These are phyloP conservation scores for Penicillium pancosmium DNA, from an alignment of 495 filamentous ascomycete genomes.

Conservation along the genomic window DNA sequence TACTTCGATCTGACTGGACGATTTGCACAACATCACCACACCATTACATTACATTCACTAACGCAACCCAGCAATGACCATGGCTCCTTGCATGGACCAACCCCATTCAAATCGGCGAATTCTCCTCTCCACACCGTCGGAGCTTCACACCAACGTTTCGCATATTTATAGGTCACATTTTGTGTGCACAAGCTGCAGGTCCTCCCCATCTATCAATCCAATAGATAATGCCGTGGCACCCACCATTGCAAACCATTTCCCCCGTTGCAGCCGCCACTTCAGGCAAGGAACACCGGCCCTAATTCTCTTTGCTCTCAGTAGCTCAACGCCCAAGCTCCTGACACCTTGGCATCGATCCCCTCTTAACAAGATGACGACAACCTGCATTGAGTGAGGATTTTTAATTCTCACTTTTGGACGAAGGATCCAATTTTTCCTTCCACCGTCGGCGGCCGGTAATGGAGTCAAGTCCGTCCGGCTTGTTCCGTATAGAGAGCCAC, in stretches of 20 bases:
- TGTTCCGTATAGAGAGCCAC: slow-evolving; percentile 3
- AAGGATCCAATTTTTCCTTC: background rate
- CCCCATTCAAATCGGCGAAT: slow-evolving; percentile 19
- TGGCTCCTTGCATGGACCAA: slow-evolving; percentile 22
- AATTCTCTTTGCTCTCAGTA: slow-evolving; percentile 2
- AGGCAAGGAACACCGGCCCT: slow-evolving; percentile 15
- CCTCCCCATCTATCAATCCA: slow-evolving; percentile 5
- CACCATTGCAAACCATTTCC: slow-evolving; percentile 12
- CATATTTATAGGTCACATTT: slow-evolving; percentile 19
- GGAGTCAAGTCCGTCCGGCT: background rate
- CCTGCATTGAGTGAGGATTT: background rate
- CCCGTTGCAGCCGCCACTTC: slow-evolving; percentile 10
- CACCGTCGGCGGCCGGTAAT: background rate
- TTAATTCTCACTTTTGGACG: too few relatives aligned
- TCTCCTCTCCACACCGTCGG: slow-evolving; percentile 7
- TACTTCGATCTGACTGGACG: background rate
- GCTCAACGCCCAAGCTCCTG: slow-evolving; percentile 9
- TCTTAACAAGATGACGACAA: slow-evolving; percentile 8
- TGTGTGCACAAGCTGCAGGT: slow-evolving; percentile 6
- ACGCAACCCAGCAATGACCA: slow-evolving; percentile 3
- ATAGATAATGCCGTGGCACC: slow-evolving; percentile 3
- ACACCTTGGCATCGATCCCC: slow-evolving; percentile 5
- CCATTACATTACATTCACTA: background rate
- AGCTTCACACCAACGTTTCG: slow-evolving; percentile 20
- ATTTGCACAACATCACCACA: background rate